Conservation (phyloP, 2,329 filamentous ascomycete genomes). For the Colletotrichum orchidophilum region DNA sequence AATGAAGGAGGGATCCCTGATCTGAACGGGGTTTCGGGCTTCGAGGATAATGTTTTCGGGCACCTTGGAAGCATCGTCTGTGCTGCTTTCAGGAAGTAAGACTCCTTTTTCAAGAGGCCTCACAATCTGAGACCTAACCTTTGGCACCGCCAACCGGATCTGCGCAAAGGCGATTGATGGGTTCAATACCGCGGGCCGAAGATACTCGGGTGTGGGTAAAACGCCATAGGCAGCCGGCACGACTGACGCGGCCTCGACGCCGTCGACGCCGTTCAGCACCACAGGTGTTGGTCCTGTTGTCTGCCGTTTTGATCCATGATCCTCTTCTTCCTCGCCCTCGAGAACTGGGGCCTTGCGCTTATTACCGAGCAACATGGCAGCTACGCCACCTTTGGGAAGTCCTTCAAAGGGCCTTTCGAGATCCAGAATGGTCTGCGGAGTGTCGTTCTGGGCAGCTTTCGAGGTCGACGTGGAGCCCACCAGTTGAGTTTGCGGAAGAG, state of each 20-base stretch:
- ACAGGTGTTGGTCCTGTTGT: constrained; percentile 78
- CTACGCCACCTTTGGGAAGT: constrained; percentile 87
- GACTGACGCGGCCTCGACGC: constrained; percentile 78
- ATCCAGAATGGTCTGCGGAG: constrained; percentile 85
- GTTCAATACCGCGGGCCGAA: constrained; percentile 87
- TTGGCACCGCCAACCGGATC: constrained; percentile 86
- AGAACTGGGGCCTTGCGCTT: constrained; percentile 83
- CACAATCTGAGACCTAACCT: constrained; percentile 83
- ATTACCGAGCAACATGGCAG: constrained; percentile 88
- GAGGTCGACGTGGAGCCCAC: constrained; percentile 75
- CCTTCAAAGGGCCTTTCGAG: constrained; percentile 94
- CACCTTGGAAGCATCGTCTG: constrained; percentile 70
- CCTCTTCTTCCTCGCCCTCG: constrained; percentile 81
- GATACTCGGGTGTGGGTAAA: constrained; percentile 79
- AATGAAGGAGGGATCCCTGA: constrained; percentile 84
- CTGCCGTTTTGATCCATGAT: constrained; percentile 59
- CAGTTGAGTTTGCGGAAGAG: constrained; percentile 86
- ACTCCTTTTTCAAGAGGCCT: constrained; percentile 79
- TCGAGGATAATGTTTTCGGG: constrained; percentile 83
- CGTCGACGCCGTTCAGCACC: constrained; percentile 79
- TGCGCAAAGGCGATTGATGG: constrained; percentile 85
- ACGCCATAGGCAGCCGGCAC: constrained; percentile 68
- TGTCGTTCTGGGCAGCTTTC: constrained; percentile 72
- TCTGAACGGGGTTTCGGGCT: constrained; percentile 82
- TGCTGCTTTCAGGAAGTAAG: constrained; percentile 59